Evolutionary conservation across 371 early-diverging fungal genomes (phyloP).

Genomic region (Rhizopus microsporus): DNA sequence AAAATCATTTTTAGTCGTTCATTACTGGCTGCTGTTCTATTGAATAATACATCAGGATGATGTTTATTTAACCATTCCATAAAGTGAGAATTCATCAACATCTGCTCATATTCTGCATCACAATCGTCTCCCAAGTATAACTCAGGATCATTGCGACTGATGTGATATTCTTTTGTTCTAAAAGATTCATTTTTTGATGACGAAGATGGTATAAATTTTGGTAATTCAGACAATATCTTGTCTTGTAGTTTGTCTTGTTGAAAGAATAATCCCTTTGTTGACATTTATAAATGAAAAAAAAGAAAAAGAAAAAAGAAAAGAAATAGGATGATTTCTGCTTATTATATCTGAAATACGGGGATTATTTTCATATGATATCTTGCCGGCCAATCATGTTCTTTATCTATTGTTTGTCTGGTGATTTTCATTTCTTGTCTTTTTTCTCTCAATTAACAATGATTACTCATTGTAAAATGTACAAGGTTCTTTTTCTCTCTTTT

Average conservation of each 20-base stretch:
- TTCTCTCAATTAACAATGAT: too few relatives aligned
- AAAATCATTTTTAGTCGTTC: conserved; percentile 16
- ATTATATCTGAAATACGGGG: too few relatives aligned
- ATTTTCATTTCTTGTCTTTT: too few relatives aligned
- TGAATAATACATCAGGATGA: conserved; percentile 8
- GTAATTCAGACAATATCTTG: neutral
- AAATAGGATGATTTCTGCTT: neutral
- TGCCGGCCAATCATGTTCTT: too few relatives aligned
- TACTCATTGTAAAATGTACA: too few relatives aligned
- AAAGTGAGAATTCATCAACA: conserved; percentile 33
- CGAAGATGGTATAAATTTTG: neutral
- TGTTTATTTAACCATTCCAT: conserved; percentile 22
- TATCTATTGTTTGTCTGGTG: too few relatives aligned
- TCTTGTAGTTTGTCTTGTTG: neutral
- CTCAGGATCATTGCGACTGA: conserved; percentile 19
- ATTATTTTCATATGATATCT: too few relatives aligned
- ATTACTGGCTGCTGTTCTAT: neutral
- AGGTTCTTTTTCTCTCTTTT: too few relatives aligned
- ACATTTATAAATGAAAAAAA: neutral
- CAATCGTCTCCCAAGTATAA: conserved; percentile 32
- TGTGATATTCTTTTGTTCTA: neutral
- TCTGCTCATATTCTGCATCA: conserved; percentile 32
- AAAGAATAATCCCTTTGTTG: conserved; percentile 2
- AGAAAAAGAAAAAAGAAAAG: neutral
- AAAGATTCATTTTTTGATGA: neutral